phyloP scores from a whole-genome alignment of 352 stramenopile genomes.

The Globisporangium irregulare region DNA sequence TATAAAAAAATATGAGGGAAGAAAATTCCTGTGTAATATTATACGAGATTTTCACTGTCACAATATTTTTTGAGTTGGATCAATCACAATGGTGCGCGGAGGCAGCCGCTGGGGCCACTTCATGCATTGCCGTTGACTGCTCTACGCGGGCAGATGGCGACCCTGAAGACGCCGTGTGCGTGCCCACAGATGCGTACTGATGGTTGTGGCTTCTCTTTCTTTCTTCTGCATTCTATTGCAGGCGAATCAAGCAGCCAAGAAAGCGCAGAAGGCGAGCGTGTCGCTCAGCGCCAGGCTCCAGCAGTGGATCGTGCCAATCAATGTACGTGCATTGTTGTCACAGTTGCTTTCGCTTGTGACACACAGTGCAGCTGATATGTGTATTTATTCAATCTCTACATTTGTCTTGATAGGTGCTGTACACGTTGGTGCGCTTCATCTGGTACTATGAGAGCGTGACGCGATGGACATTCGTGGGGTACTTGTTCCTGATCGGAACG shows the following conservation, averaged over 20 bases:
- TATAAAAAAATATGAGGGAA: background rate
- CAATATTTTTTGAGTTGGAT: background rate
- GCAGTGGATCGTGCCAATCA: conserved; percentile 79
- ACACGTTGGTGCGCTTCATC: conserved; percentile 73
- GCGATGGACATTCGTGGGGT: conserved; percentile 65
- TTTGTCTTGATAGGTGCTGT: conserved; percentile 34
- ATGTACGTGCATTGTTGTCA: conserved; percentile 29
- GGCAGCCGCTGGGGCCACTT: background rate
- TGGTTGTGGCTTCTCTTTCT: background rate
- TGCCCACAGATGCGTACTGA: background rate
- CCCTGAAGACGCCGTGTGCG: background rate
- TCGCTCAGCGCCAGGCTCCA: conserved; percentile 72
- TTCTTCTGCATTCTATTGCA: conserved; percentile 15
- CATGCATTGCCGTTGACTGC: background rate
- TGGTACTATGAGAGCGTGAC: conserved; percentile 70
- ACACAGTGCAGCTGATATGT: background rate
- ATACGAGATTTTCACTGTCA: background rate
- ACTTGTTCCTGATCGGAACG: conserved; percentile 54
- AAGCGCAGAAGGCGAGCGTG: conserved; percentile 63
- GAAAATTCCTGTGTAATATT: background rate
- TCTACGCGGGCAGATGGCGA: background rate
- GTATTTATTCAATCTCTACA: background rate
- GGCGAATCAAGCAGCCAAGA: conserved; percentile 86
- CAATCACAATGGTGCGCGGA: background rate
- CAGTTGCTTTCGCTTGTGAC: background rate